Conservation (phyloP, 371 early-diverging fungal species). For the Apophysomyces trapeziformis region DNA sequence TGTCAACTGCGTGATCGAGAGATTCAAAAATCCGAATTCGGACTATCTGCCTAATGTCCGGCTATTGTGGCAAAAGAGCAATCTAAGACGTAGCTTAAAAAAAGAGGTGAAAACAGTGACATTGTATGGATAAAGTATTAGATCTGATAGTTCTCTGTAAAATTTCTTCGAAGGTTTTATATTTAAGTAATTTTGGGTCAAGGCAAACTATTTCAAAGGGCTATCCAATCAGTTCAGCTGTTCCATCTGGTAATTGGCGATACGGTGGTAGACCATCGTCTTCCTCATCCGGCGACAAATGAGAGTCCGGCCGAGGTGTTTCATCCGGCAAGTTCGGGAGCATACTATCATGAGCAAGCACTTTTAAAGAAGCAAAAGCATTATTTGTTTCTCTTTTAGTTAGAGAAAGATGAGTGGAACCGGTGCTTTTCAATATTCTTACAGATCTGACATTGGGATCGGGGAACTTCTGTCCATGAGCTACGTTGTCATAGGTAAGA, state of each 20-base stretch:
- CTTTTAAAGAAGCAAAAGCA: background rate
- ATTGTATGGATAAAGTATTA: no score
- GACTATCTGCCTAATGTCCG: no score
- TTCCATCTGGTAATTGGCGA: background rate
- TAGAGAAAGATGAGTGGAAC: background rate
- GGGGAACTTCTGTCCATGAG: conserved; percentile 12
- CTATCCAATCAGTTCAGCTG: background rate
- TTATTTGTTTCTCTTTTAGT: background rate
- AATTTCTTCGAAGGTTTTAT: no score
- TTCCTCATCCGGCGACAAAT: background rate
- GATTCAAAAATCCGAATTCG: no score
- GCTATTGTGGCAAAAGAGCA: no score
- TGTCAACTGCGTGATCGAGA: no score
- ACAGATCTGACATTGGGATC: conserved; percentile 8
- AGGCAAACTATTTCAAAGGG: background rate
- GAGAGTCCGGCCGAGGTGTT: conserved; percentile 1
- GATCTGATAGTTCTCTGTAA: no score
- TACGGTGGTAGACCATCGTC: background rate
- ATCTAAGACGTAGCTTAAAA: no score
- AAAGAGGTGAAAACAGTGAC: no score
- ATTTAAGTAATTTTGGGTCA: no score
- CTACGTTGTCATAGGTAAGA: background rate
- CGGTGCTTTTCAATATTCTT: background rate
- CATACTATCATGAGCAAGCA: conserved; percentile 8
- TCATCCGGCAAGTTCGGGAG: conserved; percentile 7